phyloP scores from a whole-genome alignment of 78 protist genomes.

The Bodo saltans region DNA sequence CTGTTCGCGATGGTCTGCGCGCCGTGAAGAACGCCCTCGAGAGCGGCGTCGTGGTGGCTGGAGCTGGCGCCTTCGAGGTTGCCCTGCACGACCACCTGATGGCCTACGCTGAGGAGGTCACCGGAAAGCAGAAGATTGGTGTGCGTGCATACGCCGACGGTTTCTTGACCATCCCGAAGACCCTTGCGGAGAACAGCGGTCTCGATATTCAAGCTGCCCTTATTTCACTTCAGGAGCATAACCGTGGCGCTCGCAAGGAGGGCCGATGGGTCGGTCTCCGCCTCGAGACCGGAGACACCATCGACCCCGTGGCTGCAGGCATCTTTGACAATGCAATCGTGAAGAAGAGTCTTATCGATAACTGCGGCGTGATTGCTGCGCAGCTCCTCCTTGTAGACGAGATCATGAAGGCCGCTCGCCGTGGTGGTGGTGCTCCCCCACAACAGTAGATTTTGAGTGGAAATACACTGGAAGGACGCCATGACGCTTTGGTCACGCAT shows the following conservation, averaged over 20 bases:
- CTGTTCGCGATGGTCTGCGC: slow-evolving; percentile 98
- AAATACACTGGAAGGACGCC: too few species aligned
- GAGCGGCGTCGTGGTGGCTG: slow-evolving; percentile 83
- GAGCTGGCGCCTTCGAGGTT: slow-evolving; percentile 97
- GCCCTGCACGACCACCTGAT: slow-evolving; percentile 63
- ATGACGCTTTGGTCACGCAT: too few species aligned
- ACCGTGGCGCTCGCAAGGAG: slow-evolving; percentile 57
- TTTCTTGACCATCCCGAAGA: slow-evolving; percentile 92
- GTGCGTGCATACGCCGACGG: slow-evolving; percentile 97
- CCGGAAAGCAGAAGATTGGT: slow-evolving; percentile 63
- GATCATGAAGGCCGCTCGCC: slow-evolving; percentile 93
- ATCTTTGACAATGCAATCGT: slow-evolving; percentile 93
- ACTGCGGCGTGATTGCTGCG: slow-evolving; percentile 72
- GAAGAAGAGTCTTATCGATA: slow-evolving; percentile 82
- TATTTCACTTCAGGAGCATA: slow-evolving; percentile 58
- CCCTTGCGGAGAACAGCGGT: slow-evolving; percentile 94
- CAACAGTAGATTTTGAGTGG: too few species aligned
- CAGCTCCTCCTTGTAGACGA: slow-evolving; percentile 97
- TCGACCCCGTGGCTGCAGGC: slow-evolving; percentile 85
- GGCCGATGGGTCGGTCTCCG: slow-evolving; percentile 84
- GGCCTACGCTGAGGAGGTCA: slow-evolving; percentile 42
- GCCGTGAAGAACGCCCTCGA: slow-evolving; percentile 95
- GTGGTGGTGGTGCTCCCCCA: too few species aligned
- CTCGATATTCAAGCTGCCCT: slow-evolving; percentile 84
- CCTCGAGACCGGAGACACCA: slow-evolving; percentile 84